Evolutionary conservation across 2,329 filamentous ascomycete species (phyloP).

Genomic region (Aphanocladium album): DNA sequence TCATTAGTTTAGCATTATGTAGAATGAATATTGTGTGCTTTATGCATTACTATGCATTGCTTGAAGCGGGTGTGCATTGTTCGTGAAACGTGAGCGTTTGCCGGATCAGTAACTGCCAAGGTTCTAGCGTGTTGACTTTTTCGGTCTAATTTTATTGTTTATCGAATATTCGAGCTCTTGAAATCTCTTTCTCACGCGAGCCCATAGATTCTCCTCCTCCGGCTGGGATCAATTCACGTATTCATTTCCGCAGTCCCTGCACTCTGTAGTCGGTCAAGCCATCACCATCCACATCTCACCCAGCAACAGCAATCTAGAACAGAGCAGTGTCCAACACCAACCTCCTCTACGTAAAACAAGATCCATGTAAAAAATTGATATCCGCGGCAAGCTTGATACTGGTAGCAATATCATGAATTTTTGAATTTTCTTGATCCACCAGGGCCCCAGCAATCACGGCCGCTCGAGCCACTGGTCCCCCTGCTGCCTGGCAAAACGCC

Average conservation of each 20-base stretch:
- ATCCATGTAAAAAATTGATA: conserved; percentile 6
- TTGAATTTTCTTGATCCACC: background rate
- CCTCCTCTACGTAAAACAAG: background rate
- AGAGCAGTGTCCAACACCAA: background rate
- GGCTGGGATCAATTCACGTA: background rate
- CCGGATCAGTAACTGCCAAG: background rate
- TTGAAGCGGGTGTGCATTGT: background rate
- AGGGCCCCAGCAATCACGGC: background rate
- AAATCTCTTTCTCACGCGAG: background rate
- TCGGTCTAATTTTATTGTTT: background rate
- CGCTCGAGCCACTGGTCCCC: background rate
- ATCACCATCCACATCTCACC: conserved; percentile 1
- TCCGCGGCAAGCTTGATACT: background rate
- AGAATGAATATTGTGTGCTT: background rate
- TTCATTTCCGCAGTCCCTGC: conserved; percentile 12
- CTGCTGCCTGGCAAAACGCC: too few relatives aligned
- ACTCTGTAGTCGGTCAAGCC: conserved; percentile 12
- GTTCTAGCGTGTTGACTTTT: background rate
- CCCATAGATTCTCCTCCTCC: background rate
- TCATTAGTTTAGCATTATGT: background rate
- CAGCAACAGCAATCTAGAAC: conserved; percentile 8
- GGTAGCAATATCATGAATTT: background rate
- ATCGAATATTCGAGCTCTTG: background rate
- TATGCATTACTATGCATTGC: background rate
- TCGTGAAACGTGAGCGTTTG: background rate